phyloP scores from a whole-genome alignment of 177 flowering plant species.

The Vitis hybrid region DNA sequence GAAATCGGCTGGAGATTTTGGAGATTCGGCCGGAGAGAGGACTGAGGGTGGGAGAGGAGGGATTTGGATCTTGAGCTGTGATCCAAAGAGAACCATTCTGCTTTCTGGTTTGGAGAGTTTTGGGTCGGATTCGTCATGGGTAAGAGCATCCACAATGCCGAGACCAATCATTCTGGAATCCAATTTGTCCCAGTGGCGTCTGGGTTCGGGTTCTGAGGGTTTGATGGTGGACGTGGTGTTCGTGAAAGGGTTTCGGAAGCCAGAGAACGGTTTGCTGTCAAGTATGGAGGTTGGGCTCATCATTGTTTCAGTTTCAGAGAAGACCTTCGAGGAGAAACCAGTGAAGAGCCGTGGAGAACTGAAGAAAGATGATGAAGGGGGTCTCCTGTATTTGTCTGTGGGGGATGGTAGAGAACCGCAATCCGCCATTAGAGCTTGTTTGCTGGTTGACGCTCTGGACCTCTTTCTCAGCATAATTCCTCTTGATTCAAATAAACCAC shows the following conservation, averaged over 20 bases:
- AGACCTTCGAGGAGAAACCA: conserved; percentile 38
- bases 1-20: conserved; percentile 51
- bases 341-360: conserved; percentile 61
- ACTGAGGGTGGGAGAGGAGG: conserved; percentile 39
- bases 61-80: conserved; percentile 73
- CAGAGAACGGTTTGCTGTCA: conserved; percentile 59
- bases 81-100: conserved; percentile 68
- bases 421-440: conserved; percentile 46
- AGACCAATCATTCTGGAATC: conserved; percentile 64
- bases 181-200: conserved; percentile 38
- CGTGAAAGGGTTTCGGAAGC: conserved; percentile 41
- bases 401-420: conserved; percentile 37
- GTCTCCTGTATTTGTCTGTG: conserved; percentile 26
- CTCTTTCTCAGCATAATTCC: conserved; percentile 13
- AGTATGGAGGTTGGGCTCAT: conserved; percentile 89
- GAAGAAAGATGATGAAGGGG: conserved; percentile 49
- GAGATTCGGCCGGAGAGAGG: conserved; percentile 31
- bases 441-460: conserved; percentile 7
- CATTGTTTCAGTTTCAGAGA: conserved; percentile 45
- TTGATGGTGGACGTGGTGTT: conserved; percentile 18
- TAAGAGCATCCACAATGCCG: conserved; percentile 62
- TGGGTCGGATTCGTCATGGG: conserved; percentile 28
- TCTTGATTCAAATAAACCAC: background rate
- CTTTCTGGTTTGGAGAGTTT: conserved; percentile 35
- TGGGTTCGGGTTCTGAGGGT: conserved; percentile 37